Base-by-base conservation (phyloP, 805 yeast species). In the Saccharomycopsis oosterbeekiorum region DNA sequence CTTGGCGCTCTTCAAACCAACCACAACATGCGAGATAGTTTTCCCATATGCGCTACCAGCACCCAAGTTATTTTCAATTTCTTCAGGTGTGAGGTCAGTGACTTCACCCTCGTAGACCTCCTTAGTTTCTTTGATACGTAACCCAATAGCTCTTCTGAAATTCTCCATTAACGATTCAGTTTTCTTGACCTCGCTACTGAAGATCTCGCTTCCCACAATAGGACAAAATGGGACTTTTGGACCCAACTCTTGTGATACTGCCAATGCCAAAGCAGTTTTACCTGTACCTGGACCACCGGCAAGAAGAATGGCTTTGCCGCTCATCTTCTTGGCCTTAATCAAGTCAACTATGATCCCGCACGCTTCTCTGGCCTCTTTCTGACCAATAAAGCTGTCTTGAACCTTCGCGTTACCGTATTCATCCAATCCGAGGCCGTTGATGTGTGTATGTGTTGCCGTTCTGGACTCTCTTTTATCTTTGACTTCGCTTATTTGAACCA, bases 251-350 rank as follows among this genome's bases (percentile, higher is more conserved):
- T 94, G 98, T 2, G 97, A 89, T 61, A 94, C 85, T 1, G 97
- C 99, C 68, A 94, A 79, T 0, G 98, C 98, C 69, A 94, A 80
- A 0, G 99, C 99, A 2, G 99, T 94, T 73, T 94, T 94, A 71
- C 99, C 99, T 5, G 98, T 93, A 0, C 98, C 97, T 10, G 99
- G 98, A 5, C 96, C 96, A 59, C 99, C 99, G 0, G 99, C 98
- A 60, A 94, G 79, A 63, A 94, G 75, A 58, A 94, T 84, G n/a
- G 97, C 98, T 70, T 93, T 88, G 36, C 99, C 99, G 58, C 96
- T 87, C 86, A 94, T 88, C 73, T 86, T 89, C 69, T 89, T 90
- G 39, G 89, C 85, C 74, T 91, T 92, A 76, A 94, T 90, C 75
- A 94, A 79, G 74, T 94, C 97, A 47, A 93, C 96, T 65, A 94